Percentiles rank a stretch among this genome's conserved stretches.
phyloP scores from a whole-genome alignment of 179 eudicot species.

The Gypsophila paniculata region DNA sequence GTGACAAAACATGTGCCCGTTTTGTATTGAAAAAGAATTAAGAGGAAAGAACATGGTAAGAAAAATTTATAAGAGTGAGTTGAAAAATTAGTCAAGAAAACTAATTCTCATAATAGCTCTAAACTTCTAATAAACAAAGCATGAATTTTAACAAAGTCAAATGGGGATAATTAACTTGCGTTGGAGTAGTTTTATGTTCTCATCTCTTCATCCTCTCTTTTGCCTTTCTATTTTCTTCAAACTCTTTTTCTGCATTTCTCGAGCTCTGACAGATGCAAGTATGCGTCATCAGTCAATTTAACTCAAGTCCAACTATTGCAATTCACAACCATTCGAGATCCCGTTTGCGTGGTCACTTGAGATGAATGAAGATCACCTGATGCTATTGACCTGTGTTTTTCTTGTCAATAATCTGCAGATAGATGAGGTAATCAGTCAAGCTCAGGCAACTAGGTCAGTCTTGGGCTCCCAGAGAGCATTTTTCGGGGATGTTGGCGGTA shows the following conservation, averaged over 20 bases:
- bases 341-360: neutral
- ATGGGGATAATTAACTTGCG: neutral
- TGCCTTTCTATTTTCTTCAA: slow-evolving; percentile 2
- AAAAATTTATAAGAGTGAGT: too few species aligned
- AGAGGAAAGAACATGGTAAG: too few species aligned
- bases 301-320: neutral
- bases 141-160: neutral
- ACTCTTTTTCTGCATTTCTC: slow-evolving; percentile 3
- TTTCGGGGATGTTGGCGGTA: slow-evolving; percentile 87
- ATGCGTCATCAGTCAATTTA: neutral
- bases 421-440: slow-evolving; percentile 89
- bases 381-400: slow-evolving; percentile 5
- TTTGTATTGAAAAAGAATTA: neutral
- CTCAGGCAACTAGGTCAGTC: slow-evolving; percentile 77
- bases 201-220: slow-evolving; percentile 2
- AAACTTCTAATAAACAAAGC: too few species aligned
- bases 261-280: slow-evolving; percentile 17
- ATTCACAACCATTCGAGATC: neutral
- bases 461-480: slow-evolving; percentile 80
- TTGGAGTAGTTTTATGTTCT: neutral
- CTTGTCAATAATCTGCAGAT: slow-evolving; percentile 43
- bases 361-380: slow-evolving; percentile 2
- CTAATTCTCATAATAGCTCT: too few species aligned
- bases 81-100: too few species aligned
- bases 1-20: neutral